Conservation (phyloP, 768 basidiomycete species). For the Kwoniella botswanensis region DNA sequence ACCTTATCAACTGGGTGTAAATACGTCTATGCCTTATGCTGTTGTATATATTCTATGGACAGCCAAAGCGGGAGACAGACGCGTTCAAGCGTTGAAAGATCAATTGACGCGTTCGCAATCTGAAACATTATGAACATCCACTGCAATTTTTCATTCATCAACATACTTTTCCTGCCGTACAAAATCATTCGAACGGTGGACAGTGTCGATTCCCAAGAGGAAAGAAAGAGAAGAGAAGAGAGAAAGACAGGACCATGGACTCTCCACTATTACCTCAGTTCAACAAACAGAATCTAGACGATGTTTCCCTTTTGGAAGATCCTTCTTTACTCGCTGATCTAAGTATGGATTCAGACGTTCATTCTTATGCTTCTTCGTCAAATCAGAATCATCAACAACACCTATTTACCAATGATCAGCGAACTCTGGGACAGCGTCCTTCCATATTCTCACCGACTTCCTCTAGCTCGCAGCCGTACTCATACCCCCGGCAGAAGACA, state of each 20-base stretch:
- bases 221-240: no score
- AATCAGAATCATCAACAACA: not conserved
- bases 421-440: not conserved
- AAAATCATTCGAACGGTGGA: no score
- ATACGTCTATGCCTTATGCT: no score
- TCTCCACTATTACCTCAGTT: constrained; percentile 46
- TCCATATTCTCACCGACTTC: constrained; percentile 7
- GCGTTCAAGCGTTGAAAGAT: constrained; percentile 20
- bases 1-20: no score
- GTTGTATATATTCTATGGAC: no score
- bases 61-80: not conserved
- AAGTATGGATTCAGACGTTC: constrained; percentile 28
- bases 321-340: constrained; percentile 37
- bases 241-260: constrained; percentile 30
- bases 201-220: no score
- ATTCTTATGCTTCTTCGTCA: constrained; percentile 16
- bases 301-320: constrained; percentile 19
- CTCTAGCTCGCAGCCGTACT: not conserved
- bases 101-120: not conserved
- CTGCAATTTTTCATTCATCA: not conserved
- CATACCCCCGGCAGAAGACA: not conserved
- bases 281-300: constrained; percentile 7
- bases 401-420: not conserved
- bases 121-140: constrained; percentile 2
- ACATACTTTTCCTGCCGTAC: no score